Evolutionary conservation across 2,329 filamentous ascomycete genomes (phyloP), one percentile per base, ranked within the genome.

Genomic region (Tricladium varicosporioides): DNA sequence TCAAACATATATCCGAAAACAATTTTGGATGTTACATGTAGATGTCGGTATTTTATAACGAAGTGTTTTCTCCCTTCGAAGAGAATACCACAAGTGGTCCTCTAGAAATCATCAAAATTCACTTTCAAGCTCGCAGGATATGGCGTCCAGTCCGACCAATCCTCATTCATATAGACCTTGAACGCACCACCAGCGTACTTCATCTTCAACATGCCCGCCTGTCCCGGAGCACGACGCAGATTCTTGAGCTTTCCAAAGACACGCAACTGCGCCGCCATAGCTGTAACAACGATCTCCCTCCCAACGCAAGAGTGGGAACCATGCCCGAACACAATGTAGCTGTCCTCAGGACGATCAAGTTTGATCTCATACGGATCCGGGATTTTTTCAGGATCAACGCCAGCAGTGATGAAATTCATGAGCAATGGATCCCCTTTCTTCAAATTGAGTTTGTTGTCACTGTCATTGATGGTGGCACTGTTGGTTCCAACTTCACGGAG

Each of bases 141-240:
- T 27, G 22, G 22, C 22, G 22, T 27, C 22, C 22, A 27, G 22
- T 27, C 22, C 22, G 22, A 27, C 22, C 22, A 27, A 27, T 27
- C 22, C 22, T 27, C 82, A 40, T 81, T 80, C 76, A 90, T 75
- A 69, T 89, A 91, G 5, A 81, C 73, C 9, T 47, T 59, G n/a
- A 50, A 48, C 0, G 61, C 63, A 5, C 48, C 44, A 11, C 52
- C 48, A 2, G 55, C 57, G 5, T 53, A 40, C 22, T 65, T 60
- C 16, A 62, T 72, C 73, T 85, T 86, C 15, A 48, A 19, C 45
- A 19, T 19, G 16, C 45, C 45, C 14, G 18, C 16, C 14, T 16
- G 16, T 9, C 45, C 45, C 5, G 45, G 45, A 19, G 45, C 16
- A 19, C 16, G 16, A 14, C 45, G 15, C 16, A 48, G 27, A 22